These are phyloP conservation scores for Candida freyschussii DNA, from an alignment of 1,139 yeast species.

Conservation along the genomic window DNA sequence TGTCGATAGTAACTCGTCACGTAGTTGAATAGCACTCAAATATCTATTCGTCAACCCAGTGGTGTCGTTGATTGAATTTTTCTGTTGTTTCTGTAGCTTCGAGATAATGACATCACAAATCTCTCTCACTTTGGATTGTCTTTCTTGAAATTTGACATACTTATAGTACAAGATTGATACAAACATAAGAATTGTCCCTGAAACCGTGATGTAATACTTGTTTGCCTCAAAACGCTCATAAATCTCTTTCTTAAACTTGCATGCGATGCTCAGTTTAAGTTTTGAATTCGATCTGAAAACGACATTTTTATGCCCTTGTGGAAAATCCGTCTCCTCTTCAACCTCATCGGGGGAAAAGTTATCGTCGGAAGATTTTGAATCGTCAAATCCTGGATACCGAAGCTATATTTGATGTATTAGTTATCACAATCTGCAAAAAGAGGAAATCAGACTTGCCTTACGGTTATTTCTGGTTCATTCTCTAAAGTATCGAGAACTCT, in stretches of 20 bases:
- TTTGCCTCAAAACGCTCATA: conserved; percentile 44
- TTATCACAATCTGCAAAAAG: no score
- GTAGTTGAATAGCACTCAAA: conserved; percentile 69
- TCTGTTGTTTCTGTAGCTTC: conserved; percentile 40
- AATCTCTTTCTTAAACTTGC: conserved; percentile 54
- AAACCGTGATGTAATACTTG: conserved; percentile 34
- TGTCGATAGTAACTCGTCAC: conserved; percentile 59
- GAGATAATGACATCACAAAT: conserved; percentile 37
- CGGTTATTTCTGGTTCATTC: conserved; percentile 71
- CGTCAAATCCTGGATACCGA: conserved; percentile 26
- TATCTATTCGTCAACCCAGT: conserved; percentile 39
- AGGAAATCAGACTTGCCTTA: conserved; percentile 65
- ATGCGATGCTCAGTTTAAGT: conserved; percentile 56
- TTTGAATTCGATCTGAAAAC: conserved; percentile 71
- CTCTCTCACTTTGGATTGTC: conserved; percentile 33
- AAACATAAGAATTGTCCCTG: conserved; percentile 25
- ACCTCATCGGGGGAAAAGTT: conserved; percentile 31
- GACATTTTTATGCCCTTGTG: conserved; percentile 33
- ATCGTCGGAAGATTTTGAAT: conserved; percentile 28
- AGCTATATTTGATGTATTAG: no score
- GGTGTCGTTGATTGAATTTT: conserved; percentile 29
- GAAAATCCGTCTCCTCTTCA: conserved; percentile 35
- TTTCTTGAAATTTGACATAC: conserved; percentile 33
- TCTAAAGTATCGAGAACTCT: conserved; percentile 61
- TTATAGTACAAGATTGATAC: conserved; percentile 31